phyloP scores from a whole-genome alignment of 495 filamentous ascomycete species.

The Penicillium bovifimosum region DNA sequence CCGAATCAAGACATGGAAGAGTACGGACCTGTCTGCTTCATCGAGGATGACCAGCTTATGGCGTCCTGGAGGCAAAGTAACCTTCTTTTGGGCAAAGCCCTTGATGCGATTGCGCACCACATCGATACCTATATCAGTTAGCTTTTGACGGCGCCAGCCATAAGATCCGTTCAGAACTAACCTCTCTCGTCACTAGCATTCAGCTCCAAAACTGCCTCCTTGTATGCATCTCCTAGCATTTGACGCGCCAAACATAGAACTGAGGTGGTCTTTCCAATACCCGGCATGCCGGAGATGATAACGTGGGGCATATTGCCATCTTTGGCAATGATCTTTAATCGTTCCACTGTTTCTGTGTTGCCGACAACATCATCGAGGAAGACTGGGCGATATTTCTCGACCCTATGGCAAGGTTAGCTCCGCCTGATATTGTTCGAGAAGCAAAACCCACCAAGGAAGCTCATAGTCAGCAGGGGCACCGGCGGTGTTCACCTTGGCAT shows the following conservation, averaged over 20 bases:
- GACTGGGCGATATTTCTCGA: conserved; percentile 94
- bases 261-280: conserved; percentile 98
- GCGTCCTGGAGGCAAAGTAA: conserved; percentile 82
- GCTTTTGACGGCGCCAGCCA: neutral
- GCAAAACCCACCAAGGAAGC: conserved; percentile 71
- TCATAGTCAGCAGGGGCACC: conserved; percentile 67
- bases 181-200: conserved; percentile 96
- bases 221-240: conserved; percentile 88
- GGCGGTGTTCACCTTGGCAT: conserved; percentile 57
- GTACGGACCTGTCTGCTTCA: conserved; percentile 76
- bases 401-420: conserved; percentile 52
- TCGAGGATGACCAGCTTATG: conserved; percentile 98
- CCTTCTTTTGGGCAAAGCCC: conserved; percentile 98
- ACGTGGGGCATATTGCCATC: conserved; percentile 99
- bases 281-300: conserved; percentile 98
- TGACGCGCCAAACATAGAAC: conserved; percentile 90
- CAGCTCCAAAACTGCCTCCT: conserved; percentile 93
- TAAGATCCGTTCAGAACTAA: conserved; percentile 12
- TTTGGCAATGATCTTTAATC: conserved; percentile 96
- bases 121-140: conserved; percentile 64
- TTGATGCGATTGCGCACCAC: conserved; percentile 99
- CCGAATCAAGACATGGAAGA: neutral
- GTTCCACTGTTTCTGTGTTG: conserved; percentile 95
- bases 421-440: conserved; percentile 5
- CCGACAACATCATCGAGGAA: conserved; percentile 96